Evolutionary conservation across 2,329 filamentous ascomycete species (phyloP).

Genomic region (Xylariaceae sp.): DNA sequence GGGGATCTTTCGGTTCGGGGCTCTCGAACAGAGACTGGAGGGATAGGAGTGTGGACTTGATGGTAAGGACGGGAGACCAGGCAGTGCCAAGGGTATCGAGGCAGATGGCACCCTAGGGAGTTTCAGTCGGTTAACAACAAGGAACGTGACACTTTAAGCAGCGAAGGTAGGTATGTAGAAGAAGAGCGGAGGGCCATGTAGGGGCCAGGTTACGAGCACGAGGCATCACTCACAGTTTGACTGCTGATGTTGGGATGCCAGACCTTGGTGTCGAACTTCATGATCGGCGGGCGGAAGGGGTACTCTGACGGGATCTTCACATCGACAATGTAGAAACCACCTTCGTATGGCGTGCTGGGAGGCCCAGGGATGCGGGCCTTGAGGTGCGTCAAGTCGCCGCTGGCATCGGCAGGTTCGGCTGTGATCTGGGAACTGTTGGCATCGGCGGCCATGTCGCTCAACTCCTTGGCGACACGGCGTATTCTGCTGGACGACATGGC

Average conservation of each 20-base stretch:
- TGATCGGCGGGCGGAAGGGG: conserved; percentile 85
- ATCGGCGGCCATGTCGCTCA: conserved; percentile 69
- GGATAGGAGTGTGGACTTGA: conserved; percentile 91
- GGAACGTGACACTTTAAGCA: too few species aligned
- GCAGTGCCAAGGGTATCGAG: conserved; percentile 83
- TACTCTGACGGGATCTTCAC: conserved; percentile 85
- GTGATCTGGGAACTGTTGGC: conserved; percentile 65
- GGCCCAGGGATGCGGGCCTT: conserved; percentile 79
- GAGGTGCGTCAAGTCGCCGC: conserved; percentile 70
- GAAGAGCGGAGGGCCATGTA: too few species aligned
- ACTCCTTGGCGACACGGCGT: conserved; percentile 67
- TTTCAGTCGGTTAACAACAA: not conserved
- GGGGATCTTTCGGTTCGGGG: conserved; percentile 92
- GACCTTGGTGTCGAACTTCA: conserved; percentile 88
- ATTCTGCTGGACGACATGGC: conserved; percentile 48
- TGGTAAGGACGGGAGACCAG: conserved; percentile 94
- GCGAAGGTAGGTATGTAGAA: too few species aligned
- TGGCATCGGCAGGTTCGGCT: conserved; percentile 56
- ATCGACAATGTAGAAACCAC: conserved; percentile 74
- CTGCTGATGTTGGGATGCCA: conserved; percentile 98
- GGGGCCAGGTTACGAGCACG: not conserved
- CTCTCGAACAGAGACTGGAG: conserved; percentile 88
- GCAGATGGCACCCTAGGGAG: conserved; percentile 80
- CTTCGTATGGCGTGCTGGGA: conserved; percentile 88
- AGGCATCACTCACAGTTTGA: conserved; percentile 61